Conservation (phyloP, 139 green algal genomes). For the Edaphochlamys debaryana region DNA sequence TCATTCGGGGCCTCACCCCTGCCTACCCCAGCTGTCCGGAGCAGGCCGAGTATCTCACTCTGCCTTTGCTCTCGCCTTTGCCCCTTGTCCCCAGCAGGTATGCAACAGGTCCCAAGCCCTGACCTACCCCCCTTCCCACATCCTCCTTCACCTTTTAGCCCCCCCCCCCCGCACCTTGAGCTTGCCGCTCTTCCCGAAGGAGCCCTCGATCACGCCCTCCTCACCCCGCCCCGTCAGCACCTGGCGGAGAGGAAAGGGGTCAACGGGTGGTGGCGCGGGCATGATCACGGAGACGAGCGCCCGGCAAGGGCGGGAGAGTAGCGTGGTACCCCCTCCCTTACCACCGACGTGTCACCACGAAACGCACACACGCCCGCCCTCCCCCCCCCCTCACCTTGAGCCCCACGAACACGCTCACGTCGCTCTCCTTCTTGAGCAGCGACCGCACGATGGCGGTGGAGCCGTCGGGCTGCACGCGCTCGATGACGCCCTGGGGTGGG, state of each 20-base stretch:
- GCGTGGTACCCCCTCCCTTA: not conserved
- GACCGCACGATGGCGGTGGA: constrained; percentile 80
- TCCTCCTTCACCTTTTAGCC: too few species aligned
- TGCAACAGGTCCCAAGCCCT: too few species aligned
- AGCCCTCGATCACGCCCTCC: constrained; percentile 73
- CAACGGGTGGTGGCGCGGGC: too few species aligned
- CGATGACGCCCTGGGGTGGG: constrained; percentile 81
- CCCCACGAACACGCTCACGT: constrained; percentile 83
- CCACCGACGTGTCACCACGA: too few species aligned
- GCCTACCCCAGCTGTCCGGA: too few species aligned
- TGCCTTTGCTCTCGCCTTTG: too few species aligned
- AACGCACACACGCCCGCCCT: too few species aligned
- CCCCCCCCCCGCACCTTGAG: constrained; percentile 83
- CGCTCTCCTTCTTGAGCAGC: constrained; percentile 97
- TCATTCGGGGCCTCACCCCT: too few species aligned
- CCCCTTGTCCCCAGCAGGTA: too few species aligned
- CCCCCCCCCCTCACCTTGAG: constrained; percentile 57
- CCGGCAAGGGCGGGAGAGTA: not conserved
- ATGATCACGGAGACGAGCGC: not conserved
- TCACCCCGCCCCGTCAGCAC: constrained; percentile 61
- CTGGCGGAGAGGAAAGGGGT: constrained; percentile 1
- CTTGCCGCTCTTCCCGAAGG: constrained; percentile 91
- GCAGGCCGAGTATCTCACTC: too few species aligned
- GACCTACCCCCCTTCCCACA: too few species aligned
- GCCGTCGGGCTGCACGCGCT: constrained; percentile 76